Evolutionary conservation across 495 filamentous ascomycete genomes (phyloP), one percentile per base, ranked within the genome.

Genomic region (Talaromyces wortmannii): DNA sequence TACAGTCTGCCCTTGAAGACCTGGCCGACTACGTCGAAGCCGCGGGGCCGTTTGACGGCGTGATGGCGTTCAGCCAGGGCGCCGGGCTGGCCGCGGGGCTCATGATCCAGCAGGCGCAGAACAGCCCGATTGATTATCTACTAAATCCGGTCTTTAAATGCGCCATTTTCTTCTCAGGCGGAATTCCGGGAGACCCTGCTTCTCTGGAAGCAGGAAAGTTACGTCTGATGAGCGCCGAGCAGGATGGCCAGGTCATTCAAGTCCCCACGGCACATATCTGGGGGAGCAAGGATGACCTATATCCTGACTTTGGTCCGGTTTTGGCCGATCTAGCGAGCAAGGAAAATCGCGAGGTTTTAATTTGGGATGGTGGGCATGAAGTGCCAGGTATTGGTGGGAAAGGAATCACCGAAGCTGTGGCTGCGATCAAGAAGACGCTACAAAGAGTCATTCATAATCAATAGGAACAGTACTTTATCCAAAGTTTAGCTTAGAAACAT

Each of bases 51-150:
- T 78, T 77, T 50, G 75, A 78, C 32, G 75, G 59, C 2, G 67
- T 78, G 7, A 68, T 78, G 52, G 74, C 71, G 7, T 78, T 77
- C 59, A 75, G 71, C 7, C 72, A 78, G 45, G 75, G 75, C 32
- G 74, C 64, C 4, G 70, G 67, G 1, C 63, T 78, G 0, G 71
- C 72, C 7, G 65, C 59, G 5, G 60, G 63, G 2, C 54, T 77
- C 17, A 59, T 79, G 16, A 55, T 62, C 6, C 63, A 72, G 31
- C 53, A 58, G 1, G 52, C 59, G 48, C 23, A 23, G 23, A 23
- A 23, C 23, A 23, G 23, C 23, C 23, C 23, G 23, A 23, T 23
- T 4, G 23, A 23, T 23, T 23, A 23, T 23, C 23, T 23, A 23
- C 23, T 23, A 23, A 23, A 23, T 23, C 63, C 68, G 7, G 56